Evolutionary conservation across 257 asterid species (phyloP), one percentile per base, ranked within the genome.

Genomic region (Petunia axillaris): DNA sequence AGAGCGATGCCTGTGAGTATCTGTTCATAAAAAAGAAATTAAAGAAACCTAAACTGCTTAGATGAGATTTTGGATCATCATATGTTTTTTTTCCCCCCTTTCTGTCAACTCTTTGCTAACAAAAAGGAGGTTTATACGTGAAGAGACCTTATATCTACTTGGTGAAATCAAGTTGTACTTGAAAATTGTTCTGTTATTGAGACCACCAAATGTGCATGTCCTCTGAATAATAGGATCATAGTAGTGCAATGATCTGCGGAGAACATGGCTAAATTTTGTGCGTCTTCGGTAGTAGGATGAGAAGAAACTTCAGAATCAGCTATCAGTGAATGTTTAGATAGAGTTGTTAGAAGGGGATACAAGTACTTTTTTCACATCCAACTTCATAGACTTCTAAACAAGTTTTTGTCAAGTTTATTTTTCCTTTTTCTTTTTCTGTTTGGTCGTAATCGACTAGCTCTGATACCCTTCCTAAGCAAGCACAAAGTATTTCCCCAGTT

Each of bases 1-100:
- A 85, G 71, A 84, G 85, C 97, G 79, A 86, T 89, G 85, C 86
- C 90, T 14, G 97, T 92, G 80, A 87, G 93, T 89, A 76, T 81
- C 35, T 71, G 44, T 40, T 71, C 4, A 3, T 71, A 5, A 37
- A 63, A 15, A 6, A 78, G 13, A 62, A 35, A 25, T n/a, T 38
- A 50, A 39, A 2, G n/a, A 68, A 44, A 16, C 2, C 1, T 68
- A 44, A 44, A 44, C 40, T 68, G 57, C 57, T 41, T 41, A 14
- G 54, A 16, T 8, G 39, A 1, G 43, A 1, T 68, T 67, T 67
- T 43, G 38, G 38, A n/a, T 65, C 52, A 65, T 65, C 39, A 64
- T 39, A 11, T 64, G 50, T 25, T 64, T 64, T 5, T 64, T 39
- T 14, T 2, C 1, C 52, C 74, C 37, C 40, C 5, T 0, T 70